Evolutionary conservation across 179 eudicot species (phyloP).

Genomic region (Camellia oleifera): DNA sequence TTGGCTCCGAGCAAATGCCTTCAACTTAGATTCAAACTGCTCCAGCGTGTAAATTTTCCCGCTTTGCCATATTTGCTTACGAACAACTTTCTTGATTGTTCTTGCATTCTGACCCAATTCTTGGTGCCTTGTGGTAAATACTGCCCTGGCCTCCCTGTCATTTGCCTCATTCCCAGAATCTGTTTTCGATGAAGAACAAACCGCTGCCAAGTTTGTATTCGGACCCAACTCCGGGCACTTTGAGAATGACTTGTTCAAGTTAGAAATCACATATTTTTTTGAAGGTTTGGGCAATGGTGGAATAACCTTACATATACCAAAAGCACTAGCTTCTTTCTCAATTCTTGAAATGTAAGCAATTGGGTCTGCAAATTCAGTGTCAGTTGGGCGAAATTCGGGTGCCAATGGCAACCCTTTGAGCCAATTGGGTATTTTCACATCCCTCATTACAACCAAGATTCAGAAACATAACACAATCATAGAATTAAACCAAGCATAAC

Average conservation of each 20-base stretch:
- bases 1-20: constrained; percentile 60
- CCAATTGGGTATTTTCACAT: constrained; percentile 77
- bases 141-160: constrained; percentile 47
- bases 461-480: not conserved
- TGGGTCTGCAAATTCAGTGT: constrained; percentile 97
- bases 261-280: constrained; percentile 60
- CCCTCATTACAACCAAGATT: constrained; percentile 43
- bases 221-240: constrained; percentile 63
- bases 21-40: constrained; percentile 88
- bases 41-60: constrained; percentile 83
- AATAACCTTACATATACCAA: constrained; percentile 90
- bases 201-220: constrained; percentile 26
- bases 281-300: constrained; percentile 96
- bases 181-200: constrained; percentile 13
- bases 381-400: constrained; percentile 88
- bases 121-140: constrained; percentile 88
- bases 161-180: constrained; percentile 23
- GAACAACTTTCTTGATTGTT: constrained; percentile 32
- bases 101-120: constrained; percentile 63
- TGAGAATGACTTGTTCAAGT: constrained; percentile 64
- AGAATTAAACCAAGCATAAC: not conserved
- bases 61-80: constrained; percentile 96
- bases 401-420: constrained; percentile 73
- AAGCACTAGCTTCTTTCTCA: constrained; percentile 90
- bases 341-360: constrained; percentile 93